Evolutionary conservation across 306 rosid genomes (phyloP), one percentile per base, ranked within the genome.

Genomic region (Gastrolobium villosum): DNA sequence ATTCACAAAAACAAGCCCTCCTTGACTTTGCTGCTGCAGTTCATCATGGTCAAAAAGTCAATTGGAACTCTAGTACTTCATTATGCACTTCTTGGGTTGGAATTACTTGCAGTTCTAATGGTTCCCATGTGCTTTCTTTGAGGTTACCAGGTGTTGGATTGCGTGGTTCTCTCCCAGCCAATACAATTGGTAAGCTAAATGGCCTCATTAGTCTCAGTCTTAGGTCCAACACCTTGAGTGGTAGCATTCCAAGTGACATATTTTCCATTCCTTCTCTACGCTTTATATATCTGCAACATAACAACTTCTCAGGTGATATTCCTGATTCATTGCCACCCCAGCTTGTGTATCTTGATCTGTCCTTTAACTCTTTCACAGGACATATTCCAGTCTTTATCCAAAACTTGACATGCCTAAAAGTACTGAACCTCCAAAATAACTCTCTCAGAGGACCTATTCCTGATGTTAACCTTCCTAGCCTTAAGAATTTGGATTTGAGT

Each of bases 11-110:
- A 71, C 89, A 90, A 86, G 94, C 97, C 28, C 93, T 94, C 35
- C 96, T 94, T 68, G 83, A 86, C 54, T 94, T 94, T 79, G 78
- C 89, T 68, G 84, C 89, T 7, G 63, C 80, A 20, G 76, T 94
- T 81, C 97, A 90, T 84, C 97, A 92, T 81, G 89, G 92, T 36
- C 84, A 83, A 46, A 94, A 76, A 71, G 62, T 94, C 40, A 86
- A 87, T 48, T 94, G 97, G 98, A 82, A 81, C 75, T 75, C 86
- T 15, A 63, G 84, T 71, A 85, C 85, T 62, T 71, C 96, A 11
- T 69, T 92, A 10, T 94, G 98, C 83, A 77, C 72, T 71, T 83
- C 96, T 49, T 94, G 98, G 98, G 70, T 80, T 31, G 98, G 98
- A 83, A 77, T 94, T 75, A 85, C 55, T 14, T 94, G 98, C 81